Conservation (phyloP, 257 asterid genomes). For the Solanum tarapatanum region DNA sequence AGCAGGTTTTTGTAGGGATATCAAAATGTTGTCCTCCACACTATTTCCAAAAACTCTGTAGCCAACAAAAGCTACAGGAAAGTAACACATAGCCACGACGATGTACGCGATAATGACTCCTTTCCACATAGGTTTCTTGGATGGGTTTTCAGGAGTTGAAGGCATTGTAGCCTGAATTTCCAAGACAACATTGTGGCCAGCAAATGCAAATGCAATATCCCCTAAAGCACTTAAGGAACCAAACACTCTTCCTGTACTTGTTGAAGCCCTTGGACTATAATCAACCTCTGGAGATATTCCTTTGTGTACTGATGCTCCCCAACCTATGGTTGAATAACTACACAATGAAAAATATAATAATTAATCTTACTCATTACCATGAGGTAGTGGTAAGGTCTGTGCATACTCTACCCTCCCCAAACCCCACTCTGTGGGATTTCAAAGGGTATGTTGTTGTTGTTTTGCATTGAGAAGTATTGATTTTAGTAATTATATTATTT, state of each 20-base stretch:
- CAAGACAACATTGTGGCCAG: constrained; percentile 44
- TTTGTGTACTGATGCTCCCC: constrained; percentile 28
- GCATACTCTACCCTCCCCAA: no score
- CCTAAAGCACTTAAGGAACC: constrained; percentile 38
- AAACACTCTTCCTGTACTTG: constrained; percentile 11
- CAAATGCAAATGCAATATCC: constrained; percentile 39
- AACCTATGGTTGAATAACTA: constrained; percentile 45
- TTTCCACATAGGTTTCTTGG: constrained; percentile 44
- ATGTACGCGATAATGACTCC: constrained; percentile 31
- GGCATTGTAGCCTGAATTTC: constrained; percentile 57
- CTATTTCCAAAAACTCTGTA: constrained; percentile 25
- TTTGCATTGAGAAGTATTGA: neutral
- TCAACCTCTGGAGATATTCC: constrained; percentile 15
- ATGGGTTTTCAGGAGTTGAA: constrained; percentile 23
- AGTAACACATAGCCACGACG: constrained; percentile 32
- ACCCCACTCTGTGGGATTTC: neutral
- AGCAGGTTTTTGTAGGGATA: constrained; percentile 25
- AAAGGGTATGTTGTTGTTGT: neutral
- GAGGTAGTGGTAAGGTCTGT: neutral
- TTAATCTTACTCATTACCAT: neutral
- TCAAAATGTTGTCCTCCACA: constrained; percentile 32
- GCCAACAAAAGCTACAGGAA: constrained; percentile 39
- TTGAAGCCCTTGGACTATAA: constrained; percentile 23
- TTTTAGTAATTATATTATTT: no score
- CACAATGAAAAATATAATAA: neutral